Conservation (phyloP, 139 green algal genomes). For the Micractinium sp. region DNA sequence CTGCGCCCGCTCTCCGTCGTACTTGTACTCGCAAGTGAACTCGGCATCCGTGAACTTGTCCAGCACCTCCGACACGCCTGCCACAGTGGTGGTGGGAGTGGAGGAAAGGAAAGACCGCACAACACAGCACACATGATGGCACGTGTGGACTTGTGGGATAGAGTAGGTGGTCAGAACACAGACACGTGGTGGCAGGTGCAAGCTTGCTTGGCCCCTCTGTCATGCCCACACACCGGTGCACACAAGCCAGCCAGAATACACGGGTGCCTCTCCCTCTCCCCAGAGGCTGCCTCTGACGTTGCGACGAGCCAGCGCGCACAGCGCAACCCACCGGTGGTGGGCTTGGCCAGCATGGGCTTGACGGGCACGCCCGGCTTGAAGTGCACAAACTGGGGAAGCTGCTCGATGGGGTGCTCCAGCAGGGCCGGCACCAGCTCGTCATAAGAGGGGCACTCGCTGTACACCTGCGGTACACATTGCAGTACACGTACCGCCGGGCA, state of each 20-base stretch:
- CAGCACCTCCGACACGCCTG: constrained; percentile 84
- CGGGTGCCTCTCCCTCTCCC: too few species aligned
- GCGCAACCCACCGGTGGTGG: constrained; percentile 80
- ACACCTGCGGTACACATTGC: constrained; percentile 61
- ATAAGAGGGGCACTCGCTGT: constrained; percentile 91
- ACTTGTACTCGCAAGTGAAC: constrained; percentile 99
- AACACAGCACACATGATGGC: too few species aligned
- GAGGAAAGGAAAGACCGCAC: not conserved
- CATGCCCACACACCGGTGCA: too few species aligned
- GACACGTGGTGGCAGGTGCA: too few species aligned
- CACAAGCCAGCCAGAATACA: too few species aligned
- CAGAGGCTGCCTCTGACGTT: too few species aligned
- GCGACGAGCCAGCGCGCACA: too few species aligned
- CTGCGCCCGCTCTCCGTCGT: constrained; percentile 95
- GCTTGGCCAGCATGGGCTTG: constrained; percentile 96
- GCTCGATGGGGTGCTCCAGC: constrained; percentile 65
- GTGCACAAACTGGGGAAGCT: constrained; percentile 65
- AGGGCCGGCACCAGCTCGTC: constrained; percentile 89
- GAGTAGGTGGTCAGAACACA: too few species aligned
- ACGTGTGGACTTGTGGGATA: too few species aligned
- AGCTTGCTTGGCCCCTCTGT: not conserved
- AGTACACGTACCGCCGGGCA: too few species aligned
- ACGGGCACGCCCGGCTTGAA: constrained; percentile 89
- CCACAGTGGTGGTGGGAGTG: not conserved
- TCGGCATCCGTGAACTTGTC: constrained; percentile 87